A percentile compares a stretch with the other conserved stretches of the same genome.
Evolutionary conservation across 805 yeast species (phyloP).

Genomic region (Pichia membranifaciens): DNA sequence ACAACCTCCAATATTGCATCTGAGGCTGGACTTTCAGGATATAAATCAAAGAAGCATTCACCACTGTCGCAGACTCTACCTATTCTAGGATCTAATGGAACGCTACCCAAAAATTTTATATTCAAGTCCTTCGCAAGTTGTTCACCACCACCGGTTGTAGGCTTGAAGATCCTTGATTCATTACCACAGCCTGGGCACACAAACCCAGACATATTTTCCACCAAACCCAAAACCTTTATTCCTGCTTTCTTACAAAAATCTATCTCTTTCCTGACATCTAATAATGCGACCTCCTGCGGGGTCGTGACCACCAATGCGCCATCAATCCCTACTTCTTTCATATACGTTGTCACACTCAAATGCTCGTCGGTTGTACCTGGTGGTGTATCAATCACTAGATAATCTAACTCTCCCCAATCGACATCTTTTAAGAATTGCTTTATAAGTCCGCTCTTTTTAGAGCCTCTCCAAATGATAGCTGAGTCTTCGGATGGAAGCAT

Average conservation of each 20-base stretch:
- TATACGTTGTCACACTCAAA: slow-evolving; percentile 76
- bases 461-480: slow-evolving; percentile 96
- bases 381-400: slow-evolving; percentile 89
- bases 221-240: slow-evolving; percentile 79
- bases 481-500: slow-evolving; percentile 91
- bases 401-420: slow-evolving; percentile 89
- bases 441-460: slow-evolving; percentile 89
- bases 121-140: slow-evolving; percentile 72
- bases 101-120: slow-evolving; percentile 80
- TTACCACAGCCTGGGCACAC: slow-evolving; percentile 94
- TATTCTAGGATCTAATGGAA: slow-evolving; percentile 93
- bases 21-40: slow-evolving; percentile 92
- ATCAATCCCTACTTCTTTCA: slow-evolving; percentile 87
- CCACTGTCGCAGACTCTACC: slow-evolving; percentile 88
- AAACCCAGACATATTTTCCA: slow-evolving; percentile 97
- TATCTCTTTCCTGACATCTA: slow-evolving; percentile 93
- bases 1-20: slow-evolving; percentile 81
- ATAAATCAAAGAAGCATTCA: slow-evolving; percentile 70
- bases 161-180: slow-evolving; percentile 81
- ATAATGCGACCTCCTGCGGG: slow-evolving; percentile 93
- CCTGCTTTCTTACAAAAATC: slow-evolving; percentile 91
- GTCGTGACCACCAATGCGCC: slow-evolving; percentile 95
- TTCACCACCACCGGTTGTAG: slow-evolving; percentile 97
- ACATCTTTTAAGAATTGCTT: slow-evolving; percentile 93
- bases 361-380: slow-evolving; percentile 99